Conservation (phyloP, 768 basidiomycete species). For the Rhodosporidiobolus odoratus region DNA sequence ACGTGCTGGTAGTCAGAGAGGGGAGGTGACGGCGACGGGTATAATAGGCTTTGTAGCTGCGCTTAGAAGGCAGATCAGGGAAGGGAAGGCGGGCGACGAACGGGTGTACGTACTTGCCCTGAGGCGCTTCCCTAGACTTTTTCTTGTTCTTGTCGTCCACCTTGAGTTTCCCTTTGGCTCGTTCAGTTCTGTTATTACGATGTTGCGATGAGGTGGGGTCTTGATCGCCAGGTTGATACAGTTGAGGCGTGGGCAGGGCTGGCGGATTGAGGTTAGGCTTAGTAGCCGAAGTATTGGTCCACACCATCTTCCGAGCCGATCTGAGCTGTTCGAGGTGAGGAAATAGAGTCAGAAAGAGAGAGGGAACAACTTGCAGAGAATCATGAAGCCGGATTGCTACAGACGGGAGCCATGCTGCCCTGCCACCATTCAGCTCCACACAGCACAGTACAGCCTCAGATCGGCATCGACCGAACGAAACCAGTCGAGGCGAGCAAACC, state of each 20-base stretch:
- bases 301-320: background rate
- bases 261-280: conserved; percentile 9
- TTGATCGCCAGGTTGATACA: background rate
- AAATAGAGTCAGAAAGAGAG: too few species aligned
- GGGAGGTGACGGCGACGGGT: background rate
- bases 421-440: too few species aligned
- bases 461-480: too few species aligned
- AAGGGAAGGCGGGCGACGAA: too few species aligned
- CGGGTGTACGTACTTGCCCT: background rate
- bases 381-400: too few species aligned
- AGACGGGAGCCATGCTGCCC: too few species aligned
- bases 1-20: background rate
- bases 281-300: background rate
- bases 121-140: background rate
- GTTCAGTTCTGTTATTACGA: background rate
- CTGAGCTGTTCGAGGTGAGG: too few species aligned
- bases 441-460: too few species aligned
- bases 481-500: too few species aligned
- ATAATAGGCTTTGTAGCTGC: conserved; percentile 7
- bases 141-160: background rate
- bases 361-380: too few species aligned
- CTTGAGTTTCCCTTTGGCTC: background rate
- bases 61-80: background rate
- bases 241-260: background rate
- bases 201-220: background rate